Evolutionary conservation across 108 stramenopile species (phyloP).

Genomic region (Chaetoceros tenuissimus): DNA sequence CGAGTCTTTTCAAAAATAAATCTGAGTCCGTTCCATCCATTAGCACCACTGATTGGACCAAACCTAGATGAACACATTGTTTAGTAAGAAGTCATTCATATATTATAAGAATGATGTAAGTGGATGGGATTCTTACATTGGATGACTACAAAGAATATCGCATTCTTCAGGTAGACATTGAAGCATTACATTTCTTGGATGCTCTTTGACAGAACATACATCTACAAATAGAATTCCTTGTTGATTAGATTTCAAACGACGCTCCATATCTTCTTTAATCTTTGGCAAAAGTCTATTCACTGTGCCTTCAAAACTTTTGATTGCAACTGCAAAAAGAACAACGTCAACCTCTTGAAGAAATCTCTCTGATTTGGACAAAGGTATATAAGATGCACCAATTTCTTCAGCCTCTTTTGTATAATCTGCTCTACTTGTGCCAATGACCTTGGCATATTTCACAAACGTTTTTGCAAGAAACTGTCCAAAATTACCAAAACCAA

Average conservation of each 20-base stretch:
- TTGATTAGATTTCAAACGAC: slow-evolving; percentile 15
- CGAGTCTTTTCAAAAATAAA: slow-evolving; percentile 95
- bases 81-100: neutral
- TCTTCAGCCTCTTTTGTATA: slow-evolving; percentile 60
- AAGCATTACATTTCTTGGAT: slow-evolving; percentile 83
- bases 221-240: slow-evolving; percentile 88
- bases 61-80: no score
- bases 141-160: slow-evolving; percentile 95
- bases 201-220: slow-evolving; percentile 96
- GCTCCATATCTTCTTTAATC: slow-evolving; percentile 3
- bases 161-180: slow-evolving; percentile 72
- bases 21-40: slow-evolving; percentile 87
- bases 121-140: no score
- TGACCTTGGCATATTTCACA: slow-evolving; percentile 38
- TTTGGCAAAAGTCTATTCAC: slow-evolving; percentile 30
- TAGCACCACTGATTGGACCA: slow-evolving; percentile 85
- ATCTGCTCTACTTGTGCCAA: slow-evolving; percentile 56
- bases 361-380: slow-evolving; percentile 42
- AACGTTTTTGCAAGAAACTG: slow-evolving; percentile 90
- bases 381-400: slow-evolving; percentile 66
- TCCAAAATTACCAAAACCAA: slow-evolving; percentile 91
- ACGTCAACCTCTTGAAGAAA: slow-evolving; percentile 68
- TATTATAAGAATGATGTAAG: no score
- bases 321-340: slow-evolving; percentile 67
- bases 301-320: slow-evolving; percentile 83